Evolutionary conservation across 352 stramenopile species (phyloP).

Genomic region (Blastocystis sp.): DNA sequence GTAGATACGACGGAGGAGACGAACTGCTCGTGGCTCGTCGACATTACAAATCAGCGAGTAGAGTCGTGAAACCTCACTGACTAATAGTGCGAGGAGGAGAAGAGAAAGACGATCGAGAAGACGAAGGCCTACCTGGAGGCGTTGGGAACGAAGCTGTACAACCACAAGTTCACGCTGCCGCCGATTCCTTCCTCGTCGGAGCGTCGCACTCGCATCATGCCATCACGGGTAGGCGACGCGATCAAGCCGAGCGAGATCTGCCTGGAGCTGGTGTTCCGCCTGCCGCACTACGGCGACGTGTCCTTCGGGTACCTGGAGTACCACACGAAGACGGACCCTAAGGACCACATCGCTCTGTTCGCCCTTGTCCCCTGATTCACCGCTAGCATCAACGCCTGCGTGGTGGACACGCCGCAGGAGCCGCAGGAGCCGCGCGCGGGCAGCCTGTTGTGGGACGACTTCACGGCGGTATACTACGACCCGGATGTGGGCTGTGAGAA

Average conservation of each 20-base stretch:
- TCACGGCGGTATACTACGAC: conserved; percentile 20
- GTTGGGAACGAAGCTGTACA: conserved; percentile 63
- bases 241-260: conserved; percentile 31
- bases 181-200: neutral
- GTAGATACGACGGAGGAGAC: neutral
- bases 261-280: conserved; percentile 57
- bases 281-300: conserved; percentile 9
- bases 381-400: conserved; percentile 34
- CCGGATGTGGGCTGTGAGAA: conserved; percentile 24
- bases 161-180: conserved; percentile 52
- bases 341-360: conserved; percentile 55
- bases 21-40: conserved; percentile 14
- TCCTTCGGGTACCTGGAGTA: conserved; percentile 49
- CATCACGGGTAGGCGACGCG: neutral
- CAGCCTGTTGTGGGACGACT: conserved; percentile 27
- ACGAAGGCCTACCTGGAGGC: conserved; percentile 48
- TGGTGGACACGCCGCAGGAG: neutral
- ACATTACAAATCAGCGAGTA: conserved; percentile 13
- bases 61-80: neutral
- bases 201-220: neutral
- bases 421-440: neutral
- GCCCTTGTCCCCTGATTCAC: neutral
- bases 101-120: neutral
- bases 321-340: neutral
- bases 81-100: conserved; percentile 24